Evolutionary conservation across 345 rosid species (phyloP).

Genomic region (Lagerstroemia speciosa): DNA sequence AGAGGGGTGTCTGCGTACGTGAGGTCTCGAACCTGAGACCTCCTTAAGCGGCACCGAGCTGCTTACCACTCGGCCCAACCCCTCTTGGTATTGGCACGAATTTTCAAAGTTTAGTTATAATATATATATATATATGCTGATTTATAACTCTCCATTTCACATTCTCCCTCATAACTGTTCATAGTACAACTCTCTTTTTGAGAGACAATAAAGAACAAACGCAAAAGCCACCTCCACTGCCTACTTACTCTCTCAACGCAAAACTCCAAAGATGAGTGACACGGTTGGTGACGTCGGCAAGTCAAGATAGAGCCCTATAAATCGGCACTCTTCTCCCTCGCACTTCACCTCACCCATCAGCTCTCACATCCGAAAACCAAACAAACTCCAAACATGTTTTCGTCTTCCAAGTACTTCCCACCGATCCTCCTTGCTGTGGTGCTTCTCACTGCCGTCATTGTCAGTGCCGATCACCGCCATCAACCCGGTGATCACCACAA

Average conservation of each 20-base stretch:
- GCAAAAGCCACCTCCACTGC: too few relatives aligned
- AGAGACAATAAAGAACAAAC: too few relatives aligned
- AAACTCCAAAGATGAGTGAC: constrained; percentile 5
- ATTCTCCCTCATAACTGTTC: too few relatives aligned
- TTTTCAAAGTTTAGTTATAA: too few relatives aligned
- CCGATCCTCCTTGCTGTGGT: constrained; percentile 2
- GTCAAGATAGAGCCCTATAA: neutral
- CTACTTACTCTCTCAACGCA: neutral
- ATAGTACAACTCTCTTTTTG: too few relatives aligned
- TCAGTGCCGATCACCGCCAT: constrained; percentile 2
- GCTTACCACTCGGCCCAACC: too few relatives aligned
- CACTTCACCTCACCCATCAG: constrained; percentile 6
- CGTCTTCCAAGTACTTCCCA: neutral
- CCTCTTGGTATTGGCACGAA: too few relatives aligned
- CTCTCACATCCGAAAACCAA: neutral
- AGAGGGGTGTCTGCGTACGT: too few relatives aligned
- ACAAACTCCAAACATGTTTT: neutral
- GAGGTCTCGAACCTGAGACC: too few relatives aligned
- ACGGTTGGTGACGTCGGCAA: neutral
- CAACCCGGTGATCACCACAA: constrained; percentile 9
- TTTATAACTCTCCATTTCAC: too few relatives aligned
- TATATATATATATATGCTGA: too few relatives aligned
- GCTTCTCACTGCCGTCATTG: constrained; percentile 6
- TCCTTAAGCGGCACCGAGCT: too few relatives aligned
- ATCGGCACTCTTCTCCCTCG: neutral